Evolutionary conservation across 164 flowering plant genomes (phyloP).

Genomic region (Dillenia suffruticosa): DNA sequence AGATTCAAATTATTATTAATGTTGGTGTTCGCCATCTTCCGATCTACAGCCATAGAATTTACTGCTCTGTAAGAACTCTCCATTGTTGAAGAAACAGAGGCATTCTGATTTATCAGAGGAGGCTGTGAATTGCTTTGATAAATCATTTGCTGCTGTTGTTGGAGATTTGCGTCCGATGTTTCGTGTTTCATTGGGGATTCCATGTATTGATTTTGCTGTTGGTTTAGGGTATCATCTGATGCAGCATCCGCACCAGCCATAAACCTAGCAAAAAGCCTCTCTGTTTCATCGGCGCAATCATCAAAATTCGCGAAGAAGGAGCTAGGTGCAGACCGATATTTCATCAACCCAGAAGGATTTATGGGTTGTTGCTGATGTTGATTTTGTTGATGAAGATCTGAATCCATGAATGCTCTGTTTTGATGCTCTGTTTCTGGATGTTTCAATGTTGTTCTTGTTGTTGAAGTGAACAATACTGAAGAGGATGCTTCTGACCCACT

Average conservation of each 20-base stretch:
- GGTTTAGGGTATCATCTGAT: no score
- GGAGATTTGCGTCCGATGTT: slow-evolving; percentile 8
- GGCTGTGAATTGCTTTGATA: slow-evolving; percentile 28
- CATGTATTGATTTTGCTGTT: not conserved
- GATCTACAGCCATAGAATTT: slow-evolving; percentile 26
- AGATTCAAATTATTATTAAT: slow-evolving; percentile 42
- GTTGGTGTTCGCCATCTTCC: slow-evolving; percentile 25
- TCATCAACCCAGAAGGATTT: slow-evolving; percentile 33
- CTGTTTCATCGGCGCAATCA: slow-evolving; percentile 26
- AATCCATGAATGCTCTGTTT: no score
- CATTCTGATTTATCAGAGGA: slow-evolving; percentile 20
- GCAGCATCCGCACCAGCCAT: slow-evolving; percentile 12
- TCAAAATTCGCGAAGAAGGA: slow-evolving; percentile 39
- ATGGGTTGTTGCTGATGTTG: slow-evolving; percentile 22
- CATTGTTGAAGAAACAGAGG: slow-evolving; percentile 11
- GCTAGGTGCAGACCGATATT: slow-evolving; percentile 67
- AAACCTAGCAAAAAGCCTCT: slow-evolving; percentile 34
- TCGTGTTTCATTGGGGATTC: not conserved
- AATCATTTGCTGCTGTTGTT: slow-evolving; percentile 15
- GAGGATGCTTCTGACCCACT: no score
- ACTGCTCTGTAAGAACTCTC: slow-evolving; percentile 21
- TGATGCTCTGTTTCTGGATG: no score
- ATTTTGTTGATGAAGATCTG: not conserved
- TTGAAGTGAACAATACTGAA: no score
- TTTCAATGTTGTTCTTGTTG: no score